A percentile compares a stretch with the other conserved stretches of the same genome.
Evolutionary conservation across 805 yeast genomes (phyloP).

Genomic region (Teunomyces atbi): DNA sequence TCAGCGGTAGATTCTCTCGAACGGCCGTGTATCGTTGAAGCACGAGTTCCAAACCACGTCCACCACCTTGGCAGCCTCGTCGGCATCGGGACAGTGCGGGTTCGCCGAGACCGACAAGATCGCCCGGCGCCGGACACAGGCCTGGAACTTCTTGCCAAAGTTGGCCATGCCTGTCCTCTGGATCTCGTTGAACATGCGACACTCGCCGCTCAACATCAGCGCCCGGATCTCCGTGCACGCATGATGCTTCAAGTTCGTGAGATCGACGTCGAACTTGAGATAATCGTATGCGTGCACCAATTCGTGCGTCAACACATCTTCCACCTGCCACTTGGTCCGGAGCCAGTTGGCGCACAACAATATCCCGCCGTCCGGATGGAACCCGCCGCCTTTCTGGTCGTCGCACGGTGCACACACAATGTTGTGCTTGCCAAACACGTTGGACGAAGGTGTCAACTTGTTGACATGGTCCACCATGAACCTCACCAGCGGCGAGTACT

Average conservation of each 20-base stretch:
- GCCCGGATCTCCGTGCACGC: slow-evolving; percentile 98
- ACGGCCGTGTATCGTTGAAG: slow-evolving; percentile 93
- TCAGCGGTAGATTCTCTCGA: slow-evolving; percentile 82
- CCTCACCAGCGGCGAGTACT: slow-evolving; percentile 77
- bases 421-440: slow-evolving; percentile 44
- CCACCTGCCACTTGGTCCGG: slow-evolving; percentile 72
- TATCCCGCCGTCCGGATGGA: slow-evolving; percentile 85
- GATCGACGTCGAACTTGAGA: slow-evolving; percentile 81
- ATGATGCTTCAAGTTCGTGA: slow-evolving; percentile 83
- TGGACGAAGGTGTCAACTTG: slow-evolving; percentile 42
- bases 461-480: slow-evolving; percentile 85
- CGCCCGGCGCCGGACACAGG: slow-evolving; percentile 88
- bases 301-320: slow-evolving; percentile 91
- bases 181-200: slow-evolving; percentile 85
- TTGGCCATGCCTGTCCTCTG: slow-evolving; percentile 49
- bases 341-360: slow-evolving; percentile 83
- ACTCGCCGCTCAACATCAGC: slow-evolving; percentile 89
- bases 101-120: slow-evolving; percentile 78
- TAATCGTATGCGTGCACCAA: slow-evolving; percentile 92
- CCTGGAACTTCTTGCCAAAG: slow-evolving; percentile 82
- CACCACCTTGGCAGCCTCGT: slow-evolving; percentile 76
- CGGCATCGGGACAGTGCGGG: slow-evolving; percentile 72
- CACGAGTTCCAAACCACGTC: slow-evolving; percentile 90
- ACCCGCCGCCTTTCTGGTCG: slow-evolving; percentile 84
- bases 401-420: slow-evolving; percentile 82